Evolutionary conservation across 1,139 yeast genomes (phyloP).

Genomic region (Saccharomyces hybrid): DNA sequence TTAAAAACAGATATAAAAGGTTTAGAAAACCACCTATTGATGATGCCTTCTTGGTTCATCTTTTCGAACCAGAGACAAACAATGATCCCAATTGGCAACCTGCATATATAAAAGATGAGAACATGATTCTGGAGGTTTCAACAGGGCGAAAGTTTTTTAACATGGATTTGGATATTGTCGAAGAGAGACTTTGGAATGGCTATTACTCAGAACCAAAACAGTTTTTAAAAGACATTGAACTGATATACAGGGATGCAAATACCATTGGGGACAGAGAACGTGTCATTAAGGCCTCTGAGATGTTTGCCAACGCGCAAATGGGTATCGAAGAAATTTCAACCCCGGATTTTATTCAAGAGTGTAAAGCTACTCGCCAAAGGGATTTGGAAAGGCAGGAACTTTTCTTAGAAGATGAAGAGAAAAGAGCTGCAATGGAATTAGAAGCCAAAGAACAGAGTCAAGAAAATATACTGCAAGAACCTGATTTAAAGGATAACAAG

Average conservation of each 20-base stretch:
- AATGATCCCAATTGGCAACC: constrained; percentile 32
- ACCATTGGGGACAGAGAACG: constrained; percentile 78
- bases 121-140: constrained; percentile 69
- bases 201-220: constrained; percentile 89
- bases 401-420: constrained; percentile 34
- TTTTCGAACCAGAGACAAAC: constrained; percentile 53
- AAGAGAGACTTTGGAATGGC: constrained; percentile 95
- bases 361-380: constrained; percentile 64
- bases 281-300: constrained; percentile 81
- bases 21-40: constrained; percentile 88
- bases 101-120: constrained; percentile 54
- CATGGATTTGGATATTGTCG: constrained; percentile 90
- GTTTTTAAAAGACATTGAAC: constrained; percentile 71
- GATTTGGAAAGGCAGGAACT: constrained; percentile 51
- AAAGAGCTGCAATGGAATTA: constrained; percentile 11
- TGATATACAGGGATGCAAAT: constrained; percentile 73
- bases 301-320: constrained; percentile 94
- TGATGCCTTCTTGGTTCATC: constrained; percentile 60
- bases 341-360: constrained; percentile 65
- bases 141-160: constrained; percentile 71
- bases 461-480: neutral
- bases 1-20: constrained; percentile 77
- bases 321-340: constrained; percentile 83
- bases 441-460: constrained; percentile 8
- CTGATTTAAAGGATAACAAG: constrained; percentile 1